A percentile compares a stretch with the other conserved stretches of the same genome.
phyloP scores from a whole-genome alignment of 192 early-diverging fungal species.

The Umbelopsis sp. region DNA sequence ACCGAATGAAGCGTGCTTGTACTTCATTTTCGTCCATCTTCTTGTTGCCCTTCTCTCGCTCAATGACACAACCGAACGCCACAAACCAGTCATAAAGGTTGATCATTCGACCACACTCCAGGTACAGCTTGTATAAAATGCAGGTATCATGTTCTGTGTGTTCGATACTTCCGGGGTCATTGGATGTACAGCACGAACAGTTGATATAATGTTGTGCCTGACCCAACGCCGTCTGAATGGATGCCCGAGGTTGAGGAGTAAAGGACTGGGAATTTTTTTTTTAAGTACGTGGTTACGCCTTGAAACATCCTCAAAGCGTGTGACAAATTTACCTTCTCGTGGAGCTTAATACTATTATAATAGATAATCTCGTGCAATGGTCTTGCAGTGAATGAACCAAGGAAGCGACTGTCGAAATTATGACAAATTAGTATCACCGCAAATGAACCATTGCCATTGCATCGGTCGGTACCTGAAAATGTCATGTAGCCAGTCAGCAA shows the following conservation, averaged over 20 bases:
- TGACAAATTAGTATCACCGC: not conserved
- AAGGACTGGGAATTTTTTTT: slow-evolving; percentile 60
- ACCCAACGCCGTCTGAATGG: slow-evolving; percentile 82
- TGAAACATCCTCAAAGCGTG: not conserved
- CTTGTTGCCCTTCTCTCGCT: slow-evolving; percentile 51
- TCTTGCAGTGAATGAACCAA: slow-evolving; percentile 61
- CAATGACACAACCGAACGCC: slow-evolving; percentile 81
- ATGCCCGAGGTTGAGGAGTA: slow-evolving; percentile 78
- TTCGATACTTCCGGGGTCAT: slow-evolving; percentile 42
- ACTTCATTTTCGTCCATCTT: slow-evolving; percentile 55
- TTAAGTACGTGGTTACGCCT: not conserved
- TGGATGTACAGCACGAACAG: slow-evolving; percentile 76
- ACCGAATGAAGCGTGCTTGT: slow-evolving; percentile 83
- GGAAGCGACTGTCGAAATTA: slow-evolving; percentile 39
- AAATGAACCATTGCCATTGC: not conserved
- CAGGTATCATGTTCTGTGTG: slow-evolving; percentile 81
- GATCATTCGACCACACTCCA: slow-evolving; percentile 92
- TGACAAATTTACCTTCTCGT: slow-evolving; percentile 64
- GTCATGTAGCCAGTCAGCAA: slow-evolving; percentile 40
- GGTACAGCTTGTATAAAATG: slow-evolving; percentile 88
- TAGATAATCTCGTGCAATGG: slow-evolving; percentile 85
- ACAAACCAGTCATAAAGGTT: slow-evolving; percentile 93
- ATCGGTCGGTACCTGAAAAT: slow-evolving; percentile 45
- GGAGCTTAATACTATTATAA: slow-evolving; percentile 67
- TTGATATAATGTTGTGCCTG: slow-evolving; percentile 77